Percentiles rank a stretch among this genome's conserved stretches.
Evolutionary conservation across 2,329 filamentous ascomycete species (phyloP).

Genomic region (Venturia nashicola): DNA sequence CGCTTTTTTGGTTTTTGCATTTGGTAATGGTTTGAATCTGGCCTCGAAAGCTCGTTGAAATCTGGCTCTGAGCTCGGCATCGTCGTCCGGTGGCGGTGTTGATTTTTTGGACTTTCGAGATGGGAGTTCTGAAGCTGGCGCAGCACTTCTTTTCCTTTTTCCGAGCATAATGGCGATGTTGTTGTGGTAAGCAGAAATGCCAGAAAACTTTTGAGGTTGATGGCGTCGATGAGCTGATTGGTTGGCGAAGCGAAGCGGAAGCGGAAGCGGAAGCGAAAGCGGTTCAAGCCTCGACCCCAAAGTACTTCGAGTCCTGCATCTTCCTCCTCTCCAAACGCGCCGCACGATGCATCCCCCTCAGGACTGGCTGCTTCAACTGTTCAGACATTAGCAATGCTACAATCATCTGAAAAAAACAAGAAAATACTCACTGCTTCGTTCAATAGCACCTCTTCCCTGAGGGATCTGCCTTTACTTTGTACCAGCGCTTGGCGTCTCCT

Average conservation of each 20-base stretch:
- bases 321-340: not conserved
- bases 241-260: not conserved
- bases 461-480: not conserved
- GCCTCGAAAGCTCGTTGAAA: conserved; percentile 81
- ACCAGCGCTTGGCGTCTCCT: not conserved
- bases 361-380: not conserved
- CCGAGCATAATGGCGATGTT: conserved; percentile 30
- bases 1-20: conserved; percentile 22
- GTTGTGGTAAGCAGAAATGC: not conserved
- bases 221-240: not conserved
- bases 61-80: conserved; percentile 52
- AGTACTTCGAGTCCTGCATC: not conserved
- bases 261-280: no score
- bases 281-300: not conserved
- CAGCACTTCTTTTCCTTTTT: conserved; percentile 29
- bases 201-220: not conserved
- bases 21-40: conserved; percentile 62
- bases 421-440: not conserved
- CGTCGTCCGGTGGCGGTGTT: conserved; percentile 17
- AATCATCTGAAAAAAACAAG: not conserved
- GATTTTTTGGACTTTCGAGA: conserved; percentile 9
- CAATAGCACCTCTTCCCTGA: not conserved
- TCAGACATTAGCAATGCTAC: not conserved
- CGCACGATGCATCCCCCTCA: not conserved
- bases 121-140: conserved; percentile 6